These are phyloP conservation scores for Cephalotrichum gorgonifer DNA, from an alignment of 2,329 filamentous ascomycete species.

Conservation along the genomic window DNA sequence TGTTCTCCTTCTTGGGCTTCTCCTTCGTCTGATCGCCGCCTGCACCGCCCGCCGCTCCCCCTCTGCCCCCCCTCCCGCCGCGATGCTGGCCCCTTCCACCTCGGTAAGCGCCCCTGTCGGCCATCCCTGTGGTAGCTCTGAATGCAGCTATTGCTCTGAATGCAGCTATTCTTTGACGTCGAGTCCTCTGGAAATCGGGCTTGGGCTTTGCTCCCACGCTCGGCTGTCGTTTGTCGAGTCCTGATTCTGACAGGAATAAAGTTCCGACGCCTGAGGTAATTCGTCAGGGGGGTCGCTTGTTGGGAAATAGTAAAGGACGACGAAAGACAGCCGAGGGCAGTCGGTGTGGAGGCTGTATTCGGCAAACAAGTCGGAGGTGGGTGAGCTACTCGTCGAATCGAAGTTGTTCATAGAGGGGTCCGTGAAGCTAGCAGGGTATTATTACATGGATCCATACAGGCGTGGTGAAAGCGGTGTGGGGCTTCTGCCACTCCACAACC, in stretches of 20 bases:
- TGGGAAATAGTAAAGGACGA: not conserved
- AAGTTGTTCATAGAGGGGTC: not conserved
- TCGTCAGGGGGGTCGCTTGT: not conserved
- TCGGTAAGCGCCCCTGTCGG: conserved; percentile 21
- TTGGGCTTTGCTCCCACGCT: not conserved
- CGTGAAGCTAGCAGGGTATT: not conserved
- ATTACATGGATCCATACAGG: too few species aligned
- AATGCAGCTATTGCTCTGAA: not conserved
- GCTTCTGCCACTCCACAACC: not conserved
- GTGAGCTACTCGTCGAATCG: not conserved
- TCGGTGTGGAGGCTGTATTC: not conserved
- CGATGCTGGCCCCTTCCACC: conserved; percentile 33
- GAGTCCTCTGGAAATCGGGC: not conserved
- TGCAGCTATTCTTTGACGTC: not conserved
- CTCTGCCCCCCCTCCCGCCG: conserved; percentile 31
- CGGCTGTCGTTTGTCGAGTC: not conserved
- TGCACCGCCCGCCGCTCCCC: conserved; percentile 25
- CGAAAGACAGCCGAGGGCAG: too few species aligned
- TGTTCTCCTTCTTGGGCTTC: conserved; percentile 95
- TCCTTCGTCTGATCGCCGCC: conserved; percentile 30
- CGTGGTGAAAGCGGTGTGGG: not conserved
- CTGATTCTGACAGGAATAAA: not conserved
- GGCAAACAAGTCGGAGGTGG: not conserved
- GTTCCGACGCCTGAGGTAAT: not conserved
- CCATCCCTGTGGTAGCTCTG: conserved; percentile 3